Conservation (phyloP, 768 basidiomycete genomes). For the Cystoderma amianthinum region DNA sequence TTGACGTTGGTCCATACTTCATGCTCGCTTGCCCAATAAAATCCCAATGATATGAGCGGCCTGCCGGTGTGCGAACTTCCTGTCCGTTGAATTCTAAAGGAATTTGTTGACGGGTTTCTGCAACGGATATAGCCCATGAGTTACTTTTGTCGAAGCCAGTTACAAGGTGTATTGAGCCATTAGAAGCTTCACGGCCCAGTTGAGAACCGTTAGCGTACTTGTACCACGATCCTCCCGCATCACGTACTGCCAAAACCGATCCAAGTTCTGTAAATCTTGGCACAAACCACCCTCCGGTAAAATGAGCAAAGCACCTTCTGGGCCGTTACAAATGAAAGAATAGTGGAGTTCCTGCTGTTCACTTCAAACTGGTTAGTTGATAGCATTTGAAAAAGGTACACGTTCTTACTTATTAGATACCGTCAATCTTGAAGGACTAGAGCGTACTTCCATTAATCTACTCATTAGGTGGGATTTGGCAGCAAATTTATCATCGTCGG, state of each 20-base stretch:
- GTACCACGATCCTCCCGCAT: neutral
- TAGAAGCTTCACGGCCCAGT: neutral
- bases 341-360: too few species aligned
- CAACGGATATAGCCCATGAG: neutral
- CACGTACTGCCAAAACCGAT: neutral
- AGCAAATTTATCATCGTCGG: too few species aligned
- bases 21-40: too few species aligned
- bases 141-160: neutral
- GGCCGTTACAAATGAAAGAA: neutral
- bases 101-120: neutral
- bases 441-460: too few species aligned
- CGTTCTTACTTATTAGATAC: too few species aligned
- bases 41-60: neutral
- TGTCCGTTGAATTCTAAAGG: too few species aligned
- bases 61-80: neutral
- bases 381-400: too few species aligned
- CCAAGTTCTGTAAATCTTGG: neutral
- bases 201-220: neutral
- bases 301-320: neutral
- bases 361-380: too few species aligned
- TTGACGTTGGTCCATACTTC: neutral
- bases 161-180: neutral
- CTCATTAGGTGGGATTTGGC: too few species aligned
- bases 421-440: too few species aligned
- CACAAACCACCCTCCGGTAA: neutral